These are phyloP conservation scores for Castanospermum australe DNA, from an alignment of 306 rosid species.

Conservation along the genomic window DNA sequence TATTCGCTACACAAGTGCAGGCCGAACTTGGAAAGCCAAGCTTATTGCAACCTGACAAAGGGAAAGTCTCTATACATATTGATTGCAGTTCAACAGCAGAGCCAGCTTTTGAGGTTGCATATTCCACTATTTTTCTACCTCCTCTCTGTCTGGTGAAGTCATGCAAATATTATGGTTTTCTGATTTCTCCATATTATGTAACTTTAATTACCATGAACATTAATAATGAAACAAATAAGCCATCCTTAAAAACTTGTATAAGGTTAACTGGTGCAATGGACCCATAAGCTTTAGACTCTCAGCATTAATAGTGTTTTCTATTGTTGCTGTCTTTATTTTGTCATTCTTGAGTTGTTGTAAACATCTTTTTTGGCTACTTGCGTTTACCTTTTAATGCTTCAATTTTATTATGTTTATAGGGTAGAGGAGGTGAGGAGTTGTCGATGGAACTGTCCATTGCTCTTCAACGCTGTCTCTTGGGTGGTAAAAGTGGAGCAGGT, in stretches of 20 bases:
- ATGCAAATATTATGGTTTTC: neutral
- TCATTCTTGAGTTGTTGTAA: neutral
- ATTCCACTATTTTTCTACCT: constrained; percentile 1
- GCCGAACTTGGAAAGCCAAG: constrained; percentile 93
- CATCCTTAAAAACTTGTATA: neutral
- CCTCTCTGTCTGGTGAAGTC: constrained; percentile 13
- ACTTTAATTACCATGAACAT: neutral
- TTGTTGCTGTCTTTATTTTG: neutral
- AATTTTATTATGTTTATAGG: constrained; percentile 39
- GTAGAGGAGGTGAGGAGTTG: constrained; percentile 89
- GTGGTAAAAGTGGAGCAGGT: constrained; percentile 89
- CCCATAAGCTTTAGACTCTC: neutral
- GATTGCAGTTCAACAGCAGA: constrained; percentile 83
- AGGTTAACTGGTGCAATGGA: neutral
- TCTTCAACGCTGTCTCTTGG: constrained; percentile 74
- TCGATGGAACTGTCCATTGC: constrained; percentile 70
- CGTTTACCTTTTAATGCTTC: neutral
- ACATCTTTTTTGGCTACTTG: neutral
- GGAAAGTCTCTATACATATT: constrained; percentile 65
- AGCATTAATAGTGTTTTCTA: neutral
- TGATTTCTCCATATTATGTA: constrained; percentile 14
- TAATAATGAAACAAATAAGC: neutral
- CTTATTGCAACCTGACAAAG: constrained; percentile 65
- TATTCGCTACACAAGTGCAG: constrained; percentile 46
- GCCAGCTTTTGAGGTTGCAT: constrained; percentile 71